Evolutionary conservation across 495 filamentous ascomycete species (phyloP).

Genomic region (Chaetomidium leptoderma): DNA sequence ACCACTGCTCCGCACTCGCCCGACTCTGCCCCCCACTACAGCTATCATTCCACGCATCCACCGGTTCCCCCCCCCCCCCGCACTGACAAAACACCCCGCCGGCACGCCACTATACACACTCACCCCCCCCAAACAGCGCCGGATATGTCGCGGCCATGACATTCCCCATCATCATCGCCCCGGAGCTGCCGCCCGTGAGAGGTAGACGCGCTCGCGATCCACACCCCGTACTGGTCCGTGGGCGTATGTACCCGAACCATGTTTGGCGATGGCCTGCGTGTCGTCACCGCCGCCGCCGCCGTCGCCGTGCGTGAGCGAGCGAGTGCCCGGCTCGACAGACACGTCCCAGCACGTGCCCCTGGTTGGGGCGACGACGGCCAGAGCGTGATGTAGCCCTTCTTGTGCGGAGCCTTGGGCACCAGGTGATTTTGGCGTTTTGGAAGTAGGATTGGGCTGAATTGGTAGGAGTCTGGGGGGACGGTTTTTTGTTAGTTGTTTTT

Average conservation of each 20-base stretch:
- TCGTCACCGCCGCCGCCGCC: slow-evolving; percentile 43
- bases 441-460: slow-evolving; percentile 51
- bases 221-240: slow-evolving; percentile 32
- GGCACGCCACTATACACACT: slow-evolving; percentile 55
- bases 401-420: slow-evolving; percentile 46
- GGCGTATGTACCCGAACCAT: slow-evolving; percentile 41
- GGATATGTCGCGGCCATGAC: slow-evolving; percentile 57
- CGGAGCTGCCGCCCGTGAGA: slow-evolving; percentile 40
- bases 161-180: slow-evolving; percentile 48
- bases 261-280: slow-evolving; percentile 40
- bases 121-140: slow-evolving; percentile 51
- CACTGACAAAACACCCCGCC: slow-evolving; percentile 52
- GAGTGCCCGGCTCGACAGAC: neutral
- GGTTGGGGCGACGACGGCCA: slow-evolving; percentile 33
- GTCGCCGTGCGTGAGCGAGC: slow-evolving; percentile 17
- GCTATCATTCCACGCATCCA: slow-evolving; percentile 42
- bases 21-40: slow-evolving; percentile 40
- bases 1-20: slow-evolving; percentile 40
- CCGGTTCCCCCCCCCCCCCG: slow-evolving; percentile 34
- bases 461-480: slow-evolving; percentile 45
- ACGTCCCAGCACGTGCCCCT: slow-evolving; percentile 14
- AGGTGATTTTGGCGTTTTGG: slow-evolving; percentile 46
- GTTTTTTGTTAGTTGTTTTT: neutral
- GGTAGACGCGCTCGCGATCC: slow-evolving; percentile 34
- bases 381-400: slow-evolving; percentile 54